Percentiles rank a stretch among this genome's conserved stretches.
Evolutionary conservation across 2,329 filamentous ascomycete genomes (phyloP).

Genomic region (Neonectria coccinea): DNA sequence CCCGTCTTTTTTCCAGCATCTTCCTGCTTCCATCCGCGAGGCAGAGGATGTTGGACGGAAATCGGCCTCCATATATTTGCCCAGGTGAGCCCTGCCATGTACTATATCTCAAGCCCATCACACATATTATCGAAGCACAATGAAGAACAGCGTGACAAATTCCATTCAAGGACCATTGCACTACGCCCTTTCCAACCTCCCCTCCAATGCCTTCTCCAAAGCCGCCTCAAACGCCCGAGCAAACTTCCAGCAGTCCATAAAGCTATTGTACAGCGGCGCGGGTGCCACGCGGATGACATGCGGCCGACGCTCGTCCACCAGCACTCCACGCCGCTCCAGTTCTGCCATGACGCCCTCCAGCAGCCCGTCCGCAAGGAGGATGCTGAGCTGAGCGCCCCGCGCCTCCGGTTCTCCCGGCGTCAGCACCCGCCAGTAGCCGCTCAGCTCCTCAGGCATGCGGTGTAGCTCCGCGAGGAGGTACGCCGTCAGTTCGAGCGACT

Average conservation of each 20-base stretch:
- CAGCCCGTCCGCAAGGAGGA: slow-evolving; percentile 73
- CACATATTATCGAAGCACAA: neutral
- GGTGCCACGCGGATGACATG: slow-evolving; percentile 85
- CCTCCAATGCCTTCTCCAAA: slow-evolving; percentile 40
- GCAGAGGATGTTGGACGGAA: neutral
- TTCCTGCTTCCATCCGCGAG: neutral
- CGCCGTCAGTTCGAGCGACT: slow-evolving; percentile 68
- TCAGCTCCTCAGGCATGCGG: slow-evolving; percentile 42
- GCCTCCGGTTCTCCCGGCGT: slow-evolving; percentile 73
- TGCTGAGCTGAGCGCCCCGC: slow-evolving; percentile 81
- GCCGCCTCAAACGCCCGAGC: slow-evolving; percentile 45
- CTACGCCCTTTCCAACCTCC: neutral
- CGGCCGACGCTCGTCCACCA: slow-evolving; percentile 84
- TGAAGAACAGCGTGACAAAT: neutral
- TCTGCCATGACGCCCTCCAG: slow-evolving; percentile 72
- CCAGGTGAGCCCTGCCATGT: neutral
- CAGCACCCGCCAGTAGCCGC: slow-evolving; percentile 65
- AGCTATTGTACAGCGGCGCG: slow-evolving; percentile 83
- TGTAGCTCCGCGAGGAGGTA: slow-evolving; percentile 76
- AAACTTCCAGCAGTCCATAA: slow-evolving; percentile 65
- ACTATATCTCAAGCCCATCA: neutral
- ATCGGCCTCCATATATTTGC: neutral
- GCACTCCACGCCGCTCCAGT: slow-evolving; percentile 73
- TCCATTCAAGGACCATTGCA: neutral
- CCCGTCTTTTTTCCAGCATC: neutral